Evolutionary conservation across 2,329 filamentous ascomycete species (phyloP).

Genomic region (Talaromyces sp.): DNA sequence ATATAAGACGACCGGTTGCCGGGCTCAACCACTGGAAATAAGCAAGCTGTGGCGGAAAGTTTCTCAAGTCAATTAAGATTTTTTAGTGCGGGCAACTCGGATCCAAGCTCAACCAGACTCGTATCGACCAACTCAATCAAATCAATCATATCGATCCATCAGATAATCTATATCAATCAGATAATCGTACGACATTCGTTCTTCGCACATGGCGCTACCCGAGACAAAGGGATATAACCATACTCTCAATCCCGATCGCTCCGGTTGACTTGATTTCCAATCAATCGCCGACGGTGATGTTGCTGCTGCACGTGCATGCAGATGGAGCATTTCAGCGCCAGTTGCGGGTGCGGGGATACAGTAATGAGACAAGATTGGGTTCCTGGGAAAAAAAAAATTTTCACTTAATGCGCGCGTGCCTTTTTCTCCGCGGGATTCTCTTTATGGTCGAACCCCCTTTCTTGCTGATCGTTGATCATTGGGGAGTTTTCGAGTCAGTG

Average conservation of each 20-base stretch:
- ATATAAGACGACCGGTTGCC: too few species aligned
- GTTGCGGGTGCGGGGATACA: constrained; percentile 6
- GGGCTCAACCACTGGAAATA: too few species aligned
- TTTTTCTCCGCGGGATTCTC: neutral
- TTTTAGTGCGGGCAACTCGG: neutral
- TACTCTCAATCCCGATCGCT: neutral
- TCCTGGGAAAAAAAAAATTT: neutral
- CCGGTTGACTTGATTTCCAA: neutral
- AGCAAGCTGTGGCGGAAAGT: neutral
- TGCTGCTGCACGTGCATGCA: neutral
- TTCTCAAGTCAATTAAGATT: neutral
- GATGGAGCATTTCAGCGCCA: neutral
- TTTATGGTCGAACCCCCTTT: neutral
- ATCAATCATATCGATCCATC: constrained; percentile 14
- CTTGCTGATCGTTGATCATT: neutral
- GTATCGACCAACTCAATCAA: constrained; percentile 6
- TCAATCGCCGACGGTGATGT: neutral
- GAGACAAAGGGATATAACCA: neutral
- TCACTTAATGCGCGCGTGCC: neutral
- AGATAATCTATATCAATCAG: constrained; percentile 11
- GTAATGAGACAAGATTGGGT: neutral
- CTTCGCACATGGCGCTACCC: neutral
- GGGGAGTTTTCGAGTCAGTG: too few species aligned
- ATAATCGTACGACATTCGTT: constrained; percentile 2
- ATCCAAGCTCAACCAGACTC: neutral